Evolutionary conservation across 441 rosid genomes (phyloP), one percentile per base, ranked within the genome.

Genomic region (Melastoma candidum): DNA sequence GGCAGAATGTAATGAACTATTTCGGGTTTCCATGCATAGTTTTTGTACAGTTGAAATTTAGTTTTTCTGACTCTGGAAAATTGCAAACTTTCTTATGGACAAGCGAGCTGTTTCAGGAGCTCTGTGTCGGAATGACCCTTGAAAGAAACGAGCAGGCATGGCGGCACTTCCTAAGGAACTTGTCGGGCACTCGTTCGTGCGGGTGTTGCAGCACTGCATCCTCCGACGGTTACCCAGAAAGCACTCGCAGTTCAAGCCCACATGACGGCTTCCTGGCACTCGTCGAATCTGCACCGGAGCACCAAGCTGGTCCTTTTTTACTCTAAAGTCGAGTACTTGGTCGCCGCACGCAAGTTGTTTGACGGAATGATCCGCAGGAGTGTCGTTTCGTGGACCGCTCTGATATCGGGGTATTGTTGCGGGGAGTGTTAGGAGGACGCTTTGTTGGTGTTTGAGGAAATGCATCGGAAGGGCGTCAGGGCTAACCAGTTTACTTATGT

Each of bases 311-410:
- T 83, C 0, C 4, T 60, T 1, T 67, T 73, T 26, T 80, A 78
- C 13, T 10, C 36, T 0, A 75, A 68, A 60, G 47, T 68, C 1
- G 71, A 70, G 14, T 61, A 77, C 49, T 1, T 67, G 41, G 12
- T 27, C 0, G 12, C 46, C 29, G 84, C 95, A 1, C 78, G 69
- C 43, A 85, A 77, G 13, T 66, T 83, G 80, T 89, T 89, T 24
- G 88, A 77, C 59, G 67, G 66, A 82, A 78, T 89, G 75, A 41
- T 73, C 17, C 70, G 70, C 0, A 78, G 75, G 68, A 73, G 62
- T 64, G 70, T 85, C 11, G 83, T 76, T 52, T 69, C 97, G 24
- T 88, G 89, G 95, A 83, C 89, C 0, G 83, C 80, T 53, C 74
- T 74, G 71, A 71, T 88, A 66, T 83, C 87, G 9, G 83, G 84